Base-by-base conservation (phyloP, 2,329 filamentous ascomycete species). In the Penicillium sp. region DNA sequence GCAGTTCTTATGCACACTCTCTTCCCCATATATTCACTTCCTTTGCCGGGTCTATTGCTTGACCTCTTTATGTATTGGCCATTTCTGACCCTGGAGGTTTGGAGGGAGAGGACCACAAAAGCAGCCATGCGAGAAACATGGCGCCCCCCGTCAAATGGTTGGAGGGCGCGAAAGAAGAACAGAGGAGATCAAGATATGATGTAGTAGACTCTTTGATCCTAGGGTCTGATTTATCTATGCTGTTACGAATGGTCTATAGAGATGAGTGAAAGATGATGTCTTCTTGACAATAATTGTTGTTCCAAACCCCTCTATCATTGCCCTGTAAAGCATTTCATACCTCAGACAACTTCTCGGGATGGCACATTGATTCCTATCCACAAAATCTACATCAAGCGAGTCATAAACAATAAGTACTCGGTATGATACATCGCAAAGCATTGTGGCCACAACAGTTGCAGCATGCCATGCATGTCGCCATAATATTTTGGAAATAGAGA, bases 231-330 rank as follows among this genome's bases (percentile, higher is more conserved):
- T 66, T 67, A 67, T 67, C 64, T 66, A 72, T 72, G 70, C 65
- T 68, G 69, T 72, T 71, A 72, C 65, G 70, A 72, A 70, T 71
- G 67, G 67, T 67, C 66, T 70, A 70, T 72, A 71, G 69, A 72
- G 67, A 70, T 67, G 67, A 70, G 65, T 67, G 66, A 67, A 69
- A 65, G 51, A 68, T 64, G 60, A 64, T 61, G 59, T 61, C 57
- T 59, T 27, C 27, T 48, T 47, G 56, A 59, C 57, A 59, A 60
- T 56, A 51, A 8, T 34, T 14, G 27, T 23, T 47, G 4, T 29
- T 40, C 34, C n/a, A 40, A 30, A 3, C 23, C 23, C 23, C 9
- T 30, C 29, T 3, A 14, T 34, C 10, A 13, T 13, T 34, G 10
- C 32, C 8, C 10, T 11, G 10, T 30, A 34, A 13, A 34, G 4